Evolutionary conservation across 192 early-diverging fungal species (phyloP).

Genomic region (Backusella mclennaniae): DNA sequence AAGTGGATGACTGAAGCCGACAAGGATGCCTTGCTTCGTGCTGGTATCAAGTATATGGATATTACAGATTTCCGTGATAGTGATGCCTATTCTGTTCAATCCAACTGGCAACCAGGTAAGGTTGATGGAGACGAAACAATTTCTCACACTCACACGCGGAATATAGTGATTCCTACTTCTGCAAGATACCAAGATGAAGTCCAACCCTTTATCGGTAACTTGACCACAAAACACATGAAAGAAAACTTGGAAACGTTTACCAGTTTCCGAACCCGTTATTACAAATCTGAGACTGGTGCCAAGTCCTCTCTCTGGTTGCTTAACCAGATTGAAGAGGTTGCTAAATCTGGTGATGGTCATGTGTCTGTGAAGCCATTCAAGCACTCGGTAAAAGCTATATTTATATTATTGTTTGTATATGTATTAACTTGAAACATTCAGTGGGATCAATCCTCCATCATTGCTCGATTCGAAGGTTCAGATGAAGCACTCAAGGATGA

Average conservation of each 20-base stretch:
- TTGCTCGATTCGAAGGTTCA: conserved; percentile 75
- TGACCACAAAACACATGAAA: conserved; percentile 69
- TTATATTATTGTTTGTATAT: background rate
- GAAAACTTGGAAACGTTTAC: conserved; percentile 74
- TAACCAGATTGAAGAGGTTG: conserved; percentile 51
- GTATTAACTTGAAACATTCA: background rate
- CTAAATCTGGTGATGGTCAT: conserved; percentile 39
- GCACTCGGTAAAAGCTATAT: conserved; percentile 44
- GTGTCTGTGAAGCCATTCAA: conserved; percentile 73
- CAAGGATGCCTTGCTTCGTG: conserved; percentile 65
- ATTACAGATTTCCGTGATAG: conserved; percentile 71
- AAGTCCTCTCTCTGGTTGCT: conserved; percentile 72
- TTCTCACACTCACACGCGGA: background rate
- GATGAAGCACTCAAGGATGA: conserved; percentile 48
- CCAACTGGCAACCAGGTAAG: conserved; percentile 15
- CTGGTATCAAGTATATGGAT: conserved; percentile 79
- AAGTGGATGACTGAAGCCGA: conserved; percentile 60
- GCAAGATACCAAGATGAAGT: conserved; percentile 63
- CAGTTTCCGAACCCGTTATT: conserved; percentile 88
- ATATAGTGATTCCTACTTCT: conserved; percentile 45
- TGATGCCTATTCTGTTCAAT: background rate
- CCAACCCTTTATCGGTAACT: conserved; percentile 48
- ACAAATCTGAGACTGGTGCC: conserved; percentile 67
- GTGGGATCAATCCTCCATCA: conserved; percentile 84
- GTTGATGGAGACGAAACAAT: background rate